Evolutionary conservation across 2,329 filamentous ascomycete genomes (phyloP), one percentile per base, ranked within the genome.

Genomic region (Epichloe elymi): DNA sequence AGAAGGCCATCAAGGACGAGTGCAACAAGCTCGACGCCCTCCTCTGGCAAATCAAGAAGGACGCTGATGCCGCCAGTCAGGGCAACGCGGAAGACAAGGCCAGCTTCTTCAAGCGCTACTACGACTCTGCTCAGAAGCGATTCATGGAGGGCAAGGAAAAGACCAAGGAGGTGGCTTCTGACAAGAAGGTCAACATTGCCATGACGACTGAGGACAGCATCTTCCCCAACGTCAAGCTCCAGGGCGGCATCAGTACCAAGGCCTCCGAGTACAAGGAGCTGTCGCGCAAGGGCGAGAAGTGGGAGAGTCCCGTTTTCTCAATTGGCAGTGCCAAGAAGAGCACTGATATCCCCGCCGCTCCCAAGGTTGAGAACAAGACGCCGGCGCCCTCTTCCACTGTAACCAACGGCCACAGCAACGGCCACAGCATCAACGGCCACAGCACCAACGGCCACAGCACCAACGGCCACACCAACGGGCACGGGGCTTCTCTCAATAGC

Each of bases 271-370:
- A 94, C 77, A 88, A 82, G 71, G 82, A 96, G 20, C 76, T 95
- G 52, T 88, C 91, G 8, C 75, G 74, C 58, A 88, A 93, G 79
- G 93, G 93, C 49, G 86, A 95, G 51, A 84, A 82, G 67, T 98
- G 93, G 93, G 85, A 95, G 74, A 94, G 86, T 54, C 88, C 91
- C 10, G 82, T 98, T 61, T 98, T 98, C 74, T 84, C 81, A 54
- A 85, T 97, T 59, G 91, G 93, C 46, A 78, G 72, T 42, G 89
- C 90, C 11, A 74, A 78, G 51, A 82, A 84, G 69, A 88, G 86
- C 41, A 75, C 70, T 23, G 79, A 85, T 61, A 76, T 96, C 42
- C 89, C 90, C 2, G 64, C 62, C n/a, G 70, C 75, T 2, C 76
- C 76, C 23, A 64, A 68, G 51, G 68, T 81, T 12, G 66, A 69